phyloP scores from a whole-genome alignment of 331 rosid species.

The Telfairia occidentalis region DNA sequence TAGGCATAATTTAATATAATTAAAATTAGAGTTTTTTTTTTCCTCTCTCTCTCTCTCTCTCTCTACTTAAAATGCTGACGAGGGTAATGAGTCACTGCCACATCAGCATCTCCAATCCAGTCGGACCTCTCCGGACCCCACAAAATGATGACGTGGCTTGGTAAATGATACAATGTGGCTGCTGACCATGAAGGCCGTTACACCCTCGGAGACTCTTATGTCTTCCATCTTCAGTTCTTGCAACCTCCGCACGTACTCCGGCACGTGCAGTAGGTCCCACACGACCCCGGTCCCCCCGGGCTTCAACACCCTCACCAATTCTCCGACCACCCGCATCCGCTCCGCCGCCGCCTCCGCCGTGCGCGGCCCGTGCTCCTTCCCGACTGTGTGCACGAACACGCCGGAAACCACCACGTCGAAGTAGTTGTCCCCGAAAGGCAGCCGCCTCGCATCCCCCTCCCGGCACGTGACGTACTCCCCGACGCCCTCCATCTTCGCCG shows the following conservation, averaged over 20 bases:
- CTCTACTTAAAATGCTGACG: background rate
- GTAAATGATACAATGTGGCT: constrained; percentile 88
- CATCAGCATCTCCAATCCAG: constrained; percentile 81
- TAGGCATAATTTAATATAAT: background rate
- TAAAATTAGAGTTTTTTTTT: background rate
- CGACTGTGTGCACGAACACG: constrained; percentile 80
- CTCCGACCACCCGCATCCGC: constrained; percentile 89
- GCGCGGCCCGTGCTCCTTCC: constrained; percentile 65
- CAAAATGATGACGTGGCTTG: constrained; percentile 68
- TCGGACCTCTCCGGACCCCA: constrained; percentile 72
- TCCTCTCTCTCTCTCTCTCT: background rate
- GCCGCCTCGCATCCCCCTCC: constrained; percentile 73
- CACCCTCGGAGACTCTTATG: constrained; percentile 69
- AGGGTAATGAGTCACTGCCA: background rate
- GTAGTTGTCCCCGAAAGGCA: constrained; percentile 81
- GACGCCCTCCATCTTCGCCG: constrained; percentile 77
- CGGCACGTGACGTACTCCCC: constrained; percentile 94
- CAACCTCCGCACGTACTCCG: constrained; percentile 70
- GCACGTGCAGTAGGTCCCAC: constrained; percentile 95
- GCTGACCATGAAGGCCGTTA: constrained; percentile 83
- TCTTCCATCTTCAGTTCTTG: constrained; percentile 94
- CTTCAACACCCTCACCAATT: constrained; percentile 78
- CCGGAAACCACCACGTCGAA: constrained; percentile 96
- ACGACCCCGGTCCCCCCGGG: constrained; percentile 79
- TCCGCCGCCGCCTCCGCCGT: constrained; percentile 94